Evolutionary conservation across 148 eudicot genomes (phyloP), one percentile per base, ranked within the genome.

Genomic region (Gaultheria prostrata): DNA sequence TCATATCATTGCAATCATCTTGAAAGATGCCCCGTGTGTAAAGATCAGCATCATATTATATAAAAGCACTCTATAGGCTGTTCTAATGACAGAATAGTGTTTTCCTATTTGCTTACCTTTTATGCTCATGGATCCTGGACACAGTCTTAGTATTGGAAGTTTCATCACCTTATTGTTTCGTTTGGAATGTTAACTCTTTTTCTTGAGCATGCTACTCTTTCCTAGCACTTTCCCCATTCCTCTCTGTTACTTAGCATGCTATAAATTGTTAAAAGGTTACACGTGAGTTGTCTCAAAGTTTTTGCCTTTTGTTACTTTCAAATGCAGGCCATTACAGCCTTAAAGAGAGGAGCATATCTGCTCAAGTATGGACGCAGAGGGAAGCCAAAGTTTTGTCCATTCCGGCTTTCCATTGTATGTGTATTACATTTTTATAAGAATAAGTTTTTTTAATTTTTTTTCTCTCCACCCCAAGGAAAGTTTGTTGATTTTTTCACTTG

Each of bases 291-390:
- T 45, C 53, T 45, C 26, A 75, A 17, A 45, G 30, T 56, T 39
- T 43, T 80, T 67, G 76, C 72, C 32, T 24, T 46, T 7, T 11
- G 30, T 80, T 30, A 20, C 54, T 50, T 26, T 48, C 51, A 45
- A 80, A n/a, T 83, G 70, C 84, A 88, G 90, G 88, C 90, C 51
- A 83, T 88, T 67, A 79, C 80, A 54, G 70, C 86, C 74, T 59
- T 88, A 49, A 88, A 88, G 70, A 86, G 83, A 73, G 86, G 90
- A 48, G 79, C 90, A 35, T 81, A 88, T 81, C 85, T 88, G 49
- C 85, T 88, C 12, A 88, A 88, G 83, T 88, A 86, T 86, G 88
- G 90, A 14, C 86, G 88, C 69, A 82, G 83, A 82, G 90, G 90
- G 81, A 88, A 88, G 78, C 90, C 90, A 45, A 88, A 86, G 71